Conservation (phyloP, 352 stramenopile species). For the Phytophthora citrophthora region DNA sequence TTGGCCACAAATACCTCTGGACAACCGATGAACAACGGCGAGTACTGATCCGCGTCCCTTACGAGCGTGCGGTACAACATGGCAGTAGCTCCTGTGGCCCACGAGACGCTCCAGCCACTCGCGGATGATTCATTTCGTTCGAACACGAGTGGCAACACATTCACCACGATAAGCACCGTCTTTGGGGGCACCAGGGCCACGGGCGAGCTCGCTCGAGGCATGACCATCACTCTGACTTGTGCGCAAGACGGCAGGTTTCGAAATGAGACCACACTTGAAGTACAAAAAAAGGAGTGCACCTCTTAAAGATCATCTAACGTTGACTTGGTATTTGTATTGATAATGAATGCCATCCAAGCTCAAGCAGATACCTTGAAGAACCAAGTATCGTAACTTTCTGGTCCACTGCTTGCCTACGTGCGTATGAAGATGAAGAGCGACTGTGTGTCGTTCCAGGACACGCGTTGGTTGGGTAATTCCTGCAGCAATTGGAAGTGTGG, state of each 20-base stretch:
- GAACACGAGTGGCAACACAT: slow-evolving; percentile 80
- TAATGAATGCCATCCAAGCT: slow-evolving; percentile 8
- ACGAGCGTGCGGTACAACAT: slow-evolving; percentile 85
- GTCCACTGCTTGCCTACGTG: not conserved
- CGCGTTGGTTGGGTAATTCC: slow-evolving; percentile 24
- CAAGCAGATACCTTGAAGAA: not conserved
- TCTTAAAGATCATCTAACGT: slow-evolving; percentile 17
- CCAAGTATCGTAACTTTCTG: no score
- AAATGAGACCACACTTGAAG: slow-evolving; percentile 20
- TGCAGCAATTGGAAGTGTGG: slow-evolving; percentile 35
- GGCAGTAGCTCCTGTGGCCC: slow-evolving; percentile 73
- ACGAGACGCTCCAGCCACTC: slow-evolving; percentile 66
- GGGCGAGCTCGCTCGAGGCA: not conserved
- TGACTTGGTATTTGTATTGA: slow-evolving; percentile 19
- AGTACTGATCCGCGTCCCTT: slow-evolving; percentile 51
- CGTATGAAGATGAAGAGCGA: slow-evolving; percentile 47
- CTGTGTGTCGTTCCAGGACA: slow-evolving; percentile 55
- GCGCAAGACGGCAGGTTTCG: slow-evolving; percentile 15
- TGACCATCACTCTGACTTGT: slow-evolving; percentile 23
- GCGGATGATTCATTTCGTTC: slow-evolving; percentile 46
- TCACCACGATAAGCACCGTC: slow-evolving; percentile 82
- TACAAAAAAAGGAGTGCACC: slow-evolving; percentile 17
- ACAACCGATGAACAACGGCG: slow-evolving; percentile 74
- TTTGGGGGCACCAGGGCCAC: slow-evolving; percentile 26
- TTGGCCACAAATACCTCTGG: slow-evolving; percentile 75